Conservation (phyloP, 768 basidiomycete genomes). For the Hygrophorus russula region DNA sequence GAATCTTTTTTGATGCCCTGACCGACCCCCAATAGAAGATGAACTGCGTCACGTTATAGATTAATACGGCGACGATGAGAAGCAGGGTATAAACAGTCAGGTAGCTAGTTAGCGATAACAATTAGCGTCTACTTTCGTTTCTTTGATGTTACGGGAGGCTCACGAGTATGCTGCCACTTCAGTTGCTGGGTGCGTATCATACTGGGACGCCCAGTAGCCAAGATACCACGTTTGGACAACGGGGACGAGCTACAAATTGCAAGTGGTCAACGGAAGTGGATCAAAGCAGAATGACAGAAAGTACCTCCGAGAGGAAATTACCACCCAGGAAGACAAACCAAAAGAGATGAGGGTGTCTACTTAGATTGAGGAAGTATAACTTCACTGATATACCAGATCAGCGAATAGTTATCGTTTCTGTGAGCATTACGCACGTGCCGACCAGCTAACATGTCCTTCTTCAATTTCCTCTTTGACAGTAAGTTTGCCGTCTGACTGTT, state of each 20-base stretch:
- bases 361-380: slow-evolving; percentile 26
- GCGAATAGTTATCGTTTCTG: slow-evolving; percentile 3
- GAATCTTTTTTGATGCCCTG: slow-evolving; percentile 44
- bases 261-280: no score
- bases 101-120: slow-evolving; percentile 27
- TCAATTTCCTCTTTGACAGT: slow-evolving; percentile 54
- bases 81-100: slow-evolving; percentile 27
- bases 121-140: slow-evolving; percentile 9
- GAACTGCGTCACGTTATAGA: slow-evolving; percentile 14
- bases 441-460: slow-evolving; percentile 47
- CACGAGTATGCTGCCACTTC: slow-evolving; percentile 23
- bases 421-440: slow-evolving; percentile 22
- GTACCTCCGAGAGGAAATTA: slow-evolving; percentile 13
- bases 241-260: no score
- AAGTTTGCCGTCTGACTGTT: slow-evolving; percentile 42
- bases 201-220: slow-evolving; percentile 35
- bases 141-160: slow-evolving; percentile 16
- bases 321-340: slow-evolving; percentile 17
- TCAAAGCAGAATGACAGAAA: no score
- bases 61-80: background rate
- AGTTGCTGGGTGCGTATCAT: slow-evolving; percentile 19
- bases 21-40: slow-evolving; percentile 37
- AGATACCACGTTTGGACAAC: slow-evolving; percentile 29
- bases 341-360: slow-evolving; percentile 25
- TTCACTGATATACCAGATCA: slow-evolving; percentile 19